Conservation (phyloP, 1,139 yeast species). For the Groenewaldozyma auringiensis region DNA sequence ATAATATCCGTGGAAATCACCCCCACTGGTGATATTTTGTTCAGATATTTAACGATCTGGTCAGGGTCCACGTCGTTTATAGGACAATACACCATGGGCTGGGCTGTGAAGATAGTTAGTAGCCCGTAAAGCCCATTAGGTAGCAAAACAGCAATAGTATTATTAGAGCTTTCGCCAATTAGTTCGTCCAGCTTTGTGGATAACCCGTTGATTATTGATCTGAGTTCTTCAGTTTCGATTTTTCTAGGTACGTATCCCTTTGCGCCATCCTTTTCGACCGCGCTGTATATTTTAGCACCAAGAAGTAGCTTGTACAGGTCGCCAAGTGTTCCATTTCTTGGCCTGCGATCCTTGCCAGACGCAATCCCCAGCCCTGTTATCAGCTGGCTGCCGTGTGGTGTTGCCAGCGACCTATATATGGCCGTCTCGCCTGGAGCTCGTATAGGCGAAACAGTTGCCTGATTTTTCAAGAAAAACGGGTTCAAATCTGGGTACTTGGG, state of each 20-base stretch:
- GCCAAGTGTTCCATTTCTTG: constrained; percentile 48
- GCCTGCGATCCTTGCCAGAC: constrained; percentile 13
- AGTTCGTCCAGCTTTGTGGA: constrained; percentile 7
- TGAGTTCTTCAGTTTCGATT: constrained; percentile 10
- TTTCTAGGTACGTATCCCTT: constrained; percentile 1
- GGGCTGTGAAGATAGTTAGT: constrained; percentile 11
- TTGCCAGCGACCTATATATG: constrained; percentile 51
- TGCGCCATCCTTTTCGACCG: constrained; percentile 1
- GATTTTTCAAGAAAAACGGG: constrained; percentile 46
- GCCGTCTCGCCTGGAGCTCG: constrained; percentile 51
- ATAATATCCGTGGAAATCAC: constrained; percentile 4
- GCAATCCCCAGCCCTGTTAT: constrained; percentile 51
- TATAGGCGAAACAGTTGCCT: constrained; percentile 47
- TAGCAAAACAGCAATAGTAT: constrained; percentile 19
- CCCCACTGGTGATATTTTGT: constrained; percentile 5
- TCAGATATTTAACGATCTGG: constrained; percentile 8
- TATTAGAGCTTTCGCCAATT: constrained; percentile 1
- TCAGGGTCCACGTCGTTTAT: constrained; percentile 10
- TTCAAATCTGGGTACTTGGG: constrained; percentile 42
- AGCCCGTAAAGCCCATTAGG: constrained; percentile 23
- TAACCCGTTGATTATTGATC: constrained; percentile 11
- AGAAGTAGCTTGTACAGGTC: constrained; percentile 45
- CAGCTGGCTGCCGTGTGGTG: constrained; percentile 34
- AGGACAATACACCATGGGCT: constrained; percentile 17
- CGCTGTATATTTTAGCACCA: constrained; percentile 4